These are phyloP conservation scores for Sinapis alba DNA, from an alignment of 441 rosid genomes.

Conservation along the genomic window DNA sequence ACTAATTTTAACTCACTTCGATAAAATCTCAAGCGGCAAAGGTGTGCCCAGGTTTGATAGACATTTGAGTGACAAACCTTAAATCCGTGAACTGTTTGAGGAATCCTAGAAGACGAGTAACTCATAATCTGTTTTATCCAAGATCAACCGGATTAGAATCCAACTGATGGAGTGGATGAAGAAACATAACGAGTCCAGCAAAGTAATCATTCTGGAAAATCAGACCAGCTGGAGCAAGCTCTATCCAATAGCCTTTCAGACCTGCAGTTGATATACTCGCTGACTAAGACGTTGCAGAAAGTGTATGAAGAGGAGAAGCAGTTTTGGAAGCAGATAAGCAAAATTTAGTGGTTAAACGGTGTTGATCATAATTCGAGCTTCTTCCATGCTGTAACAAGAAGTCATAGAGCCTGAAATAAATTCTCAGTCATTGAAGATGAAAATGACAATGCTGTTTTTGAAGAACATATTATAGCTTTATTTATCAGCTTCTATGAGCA, in stretches of 20 bases:
- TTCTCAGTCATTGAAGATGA: not conserved
- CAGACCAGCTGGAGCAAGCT: not conserved
- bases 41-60: not conserved
- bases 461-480: not conserved
- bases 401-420: not conserved
- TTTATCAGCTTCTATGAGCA: too few species aligned
- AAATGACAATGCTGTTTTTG: not conserved
- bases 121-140: not conserved
- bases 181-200: not conserved
- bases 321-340: not conserved
- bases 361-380: not conserved
- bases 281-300: not conserved
- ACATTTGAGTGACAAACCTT: not conserved
- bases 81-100: not conserved
- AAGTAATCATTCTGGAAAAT: not conserved
- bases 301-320: not conserved
- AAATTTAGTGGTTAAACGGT: not conserved
- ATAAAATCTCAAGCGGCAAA: too few species aligned
- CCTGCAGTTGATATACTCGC: not conserved
- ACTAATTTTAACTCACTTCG: not conserved
- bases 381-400: not conserved
- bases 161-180: not conserved
- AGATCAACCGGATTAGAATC: not conserved
- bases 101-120: not conserved
- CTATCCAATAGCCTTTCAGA: not conserved